Conservation (phyloP, 306 rosid genomes). For the Trifolium subterraneum region DNA sequence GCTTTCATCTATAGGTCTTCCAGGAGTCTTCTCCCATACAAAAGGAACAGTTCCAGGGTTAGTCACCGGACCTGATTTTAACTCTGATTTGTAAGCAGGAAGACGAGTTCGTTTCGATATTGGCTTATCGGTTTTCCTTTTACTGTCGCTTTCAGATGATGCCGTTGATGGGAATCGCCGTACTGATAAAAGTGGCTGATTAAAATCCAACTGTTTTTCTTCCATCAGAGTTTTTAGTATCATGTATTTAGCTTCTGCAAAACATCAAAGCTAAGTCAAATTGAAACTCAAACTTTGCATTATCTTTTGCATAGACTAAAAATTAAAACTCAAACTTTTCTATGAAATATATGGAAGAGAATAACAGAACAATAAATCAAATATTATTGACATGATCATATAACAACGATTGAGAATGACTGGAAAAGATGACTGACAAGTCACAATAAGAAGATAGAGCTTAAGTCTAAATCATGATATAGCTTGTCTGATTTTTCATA, state of each 20-base stretch:
- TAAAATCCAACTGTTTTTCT: conserved; percentile 84
- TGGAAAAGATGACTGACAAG: conserved; percentile 8
- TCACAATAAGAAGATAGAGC: conserved; percentile 17
- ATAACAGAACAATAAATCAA: conserved; percentile 8
- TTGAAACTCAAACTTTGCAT: conserved; percentile 9
- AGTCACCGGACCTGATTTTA: conserved; percentile 88
- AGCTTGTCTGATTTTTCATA: neutral
- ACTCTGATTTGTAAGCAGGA: conserved; percentile 76
- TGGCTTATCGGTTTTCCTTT: conserved; percentile 55
- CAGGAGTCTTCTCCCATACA: conserved; percentile 80
- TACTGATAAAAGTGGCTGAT: conserved; percentile 82
- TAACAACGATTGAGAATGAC: conserved; percentile 24
- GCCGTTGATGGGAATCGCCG: conserved; percentile 64
- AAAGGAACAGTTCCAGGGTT: conserved; percentile 92
- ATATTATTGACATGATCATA: conserved; percentile 15
- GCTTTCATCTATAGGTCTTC: conserved; percentile 77
- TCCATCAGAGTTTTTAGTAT: conserved; percentile 65
- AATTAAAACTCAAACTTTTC: too few species aligned
- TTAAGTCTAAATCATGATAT: conserved; percentile 17
- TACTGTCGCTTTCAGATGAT: conserved; percentile 53
- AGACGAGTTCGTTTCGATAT: conserved; percentile 59
- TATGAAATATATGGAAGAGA: too few species aligned
- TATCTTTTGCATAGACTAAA: too few species aligned
- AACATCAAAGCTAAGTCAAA: conserved; percentile 49
- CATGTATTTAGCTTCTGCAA: conserved; percentile 53